Base-by-base conservation (phyloP, 2,329 filamentous ascomycete species). In the Exophiala xenobiotica region DNA sequence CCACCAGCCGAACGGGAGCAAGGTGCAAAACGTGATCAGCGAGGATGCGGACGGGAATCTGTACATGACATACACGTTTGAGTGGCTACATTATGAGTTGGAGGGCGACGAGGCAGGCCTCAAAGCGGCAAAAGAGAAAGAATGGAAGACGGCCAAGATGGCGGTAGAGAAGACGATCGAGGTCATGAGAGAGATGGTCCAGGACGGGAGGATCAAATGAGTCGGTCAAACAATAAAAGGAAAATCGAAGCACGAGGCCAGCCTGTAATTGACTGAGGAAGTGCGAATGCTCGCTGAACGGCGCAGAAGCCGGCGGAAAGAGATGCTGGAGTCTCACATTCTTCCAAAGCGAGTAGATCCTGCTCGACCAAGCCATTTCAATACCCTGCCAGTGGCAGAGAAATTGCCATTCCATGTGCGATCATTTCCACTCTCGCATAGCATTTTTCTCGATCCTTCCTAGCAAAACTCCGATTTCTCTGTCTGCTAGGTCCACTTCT, bases 41-140 rank as follows among this genome's bases (percentile, higher is more conserved):
- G 59, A 67, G 9, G 68, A 67, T 2, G 56, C 58, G 1, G 58
- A 58, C 7, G 67, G 65, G 5, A 65, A 68, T 6, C 38, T 73
- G n/a, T 68, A 65, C 43, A 61, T 73, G 63, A 73, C 70, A 1
- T 73, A 71, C 59, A 64, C 66, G 2, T 73, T 73, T 54, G 68
- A 72, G 44, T 73, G 68, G 68, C 59, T 63, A 43, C 67, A 69
- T 56, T 63, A 63, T 1, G 67, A 60, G 5, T 53, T 59, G 14
- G 49, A 52, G 26, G 51, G 37, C 7, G 51, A 53, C n/a, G 52
- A 44, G 18, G 51, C 43, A 29, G 46, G 20, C 6, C 37, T 59
- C 52, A 35, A 37, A 16, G 46, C 43, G 14, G 47, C 51, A 26
- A 50, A 38, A 22, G 33, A 58, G 29, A 56, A 59, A 26, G 54